These are phyloP conservation scores for Cystobasidiaceae sp. DNA, from an alignment of 1,284 basidiomycete species.

Conservation along the genomic window DNA sequence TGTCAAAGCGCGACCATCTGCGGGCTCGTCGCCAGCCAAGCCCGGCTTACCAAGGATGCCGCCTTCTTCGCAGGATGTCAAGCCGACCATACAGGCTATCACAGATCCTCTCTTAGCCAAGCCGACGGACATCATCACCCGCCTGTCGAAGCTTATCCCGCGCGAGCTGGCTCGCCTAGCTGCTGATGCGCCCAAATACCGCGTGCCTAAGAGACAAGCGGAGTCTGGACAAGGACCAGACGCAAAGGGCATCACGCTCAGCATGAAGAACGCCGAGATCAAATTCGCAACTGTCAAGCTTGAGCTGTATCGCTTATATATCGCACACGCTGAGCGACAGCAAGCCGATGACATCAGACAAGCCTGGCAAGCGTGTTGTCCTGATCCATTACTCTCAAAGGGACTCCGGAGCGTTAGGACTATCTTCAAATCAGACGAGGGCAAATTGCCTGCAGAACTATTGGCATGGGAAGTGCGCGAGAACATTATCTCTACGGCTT, in stretches of 20 bases:
- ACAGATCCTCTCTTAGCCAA: background rate
- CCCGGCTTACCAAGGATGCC: background rate
- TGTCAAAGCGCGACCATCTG: background rate
- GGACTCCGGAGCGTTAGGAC: background rate
- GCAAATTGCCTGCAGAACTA: background rate
- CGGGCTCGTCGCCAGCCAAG: background rate
- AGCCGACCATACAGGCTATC: background rate
- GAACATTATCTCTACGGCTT: background rate
- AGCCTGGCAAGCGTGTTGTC: background rate
- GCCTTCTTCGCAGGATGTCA: background rate
- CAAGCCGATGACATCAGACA: background rate
- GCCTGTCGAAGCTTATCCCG: constrained; percentile 1
- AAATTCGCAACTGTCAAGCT: constrained; percentile 19
- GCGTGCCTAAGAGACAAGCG: background rate
- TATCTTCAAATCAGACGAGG: background rate
- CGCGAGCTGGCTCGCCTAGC: background rate
- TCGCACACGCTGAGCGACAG: background rate
- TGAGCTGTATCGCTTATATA: constrained; percentile 3
- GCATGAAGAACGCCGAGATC: constrained; percentile 19
- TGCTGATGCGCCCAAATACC: constrained; percentile 4
- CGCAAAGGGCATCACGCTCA: background rate
- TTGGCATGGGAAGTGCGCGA: constrained; percentile 3
- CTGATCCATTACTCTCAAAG: background rate
- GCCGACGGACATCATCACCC: background rate
- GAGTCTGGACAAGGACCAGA: background rate